These are phyloP conservation scores for Taphrina pruni DNA, from an alignment of 1,139 yeast species.

Conservation along the genomic window DNA sequence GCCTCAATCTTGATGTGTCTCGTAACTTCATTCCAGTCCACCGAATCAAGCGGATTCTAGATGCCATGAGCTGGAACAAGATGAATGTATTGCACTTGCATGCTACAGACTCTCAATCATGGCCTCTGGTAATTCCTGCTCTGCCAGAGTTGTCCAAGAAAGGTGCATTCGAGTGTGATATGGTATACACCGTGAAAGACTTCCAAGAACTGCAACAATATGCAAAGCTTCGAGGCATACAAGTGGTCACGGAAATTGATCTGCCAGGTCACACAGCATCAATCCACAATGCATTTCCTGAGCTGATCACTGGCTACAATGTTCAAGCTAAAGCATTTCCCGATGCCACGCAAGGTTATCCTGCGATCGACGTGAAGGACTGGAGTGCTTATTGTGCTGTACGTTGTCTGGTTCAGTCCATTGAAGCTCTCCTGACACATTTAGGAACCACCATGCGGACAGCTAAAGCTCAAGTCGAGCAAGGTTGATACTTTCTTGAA, in stretches of 20 bases:
- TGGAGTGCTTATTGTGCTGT: slow-evolving; percentile 26
- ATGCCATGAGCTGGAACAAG: slow-evolving; percentile 56
- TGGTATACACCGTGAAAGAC: slow-evolving; percentile 54
- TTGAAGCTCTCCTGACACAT: slow-evolving; percentile 54
- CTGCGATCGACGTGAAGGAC: slow-evolving; percentile 1
- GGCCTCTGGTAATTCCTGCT: slow-evolving; percentile 56
- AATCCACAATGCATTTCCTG: slow-evolving; percentile 22
- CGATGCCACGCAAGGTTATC: slow-evolving; percentile 50
- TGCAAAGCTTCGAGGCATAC: slow-evolving; percentile 56
- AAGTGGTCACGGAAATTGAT: slow-evolving; percentile 60
- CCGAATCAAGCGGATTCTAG: slow-evolving; percentile 55
- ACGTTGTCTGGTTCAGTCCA: slow-evolving; percentile 47
- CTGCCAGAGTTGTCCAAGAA: slow-evolving; percentile 55
- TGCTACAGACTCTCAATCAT: slow-evolving; percentile 57
- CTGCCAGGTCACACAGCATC: slow-evolving; percentile 60
- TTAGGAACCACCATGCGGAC: slow-evolving; percentile 59
- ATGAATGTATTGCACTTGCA: slow-evolving; percentile 60
- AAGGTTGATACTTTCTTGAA: slow-evolving; percentile 54
- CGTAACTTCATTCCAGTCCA: slow-evolving; percentile 55
- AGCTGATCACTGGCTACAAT: slow-evolving; percentile 14
- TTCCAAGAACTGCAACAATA: slow-evolving; percentile 53
- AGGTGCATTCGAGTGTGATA: slow-evolving; percentile 57
- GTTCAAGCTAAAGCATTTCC: slow-evolving; percentile 5
- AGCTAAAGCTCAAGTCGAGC: slow-evolving; percentile 54
- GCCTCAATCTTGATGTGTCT: slow-evolving; percentile 57